phyloP scores from a whole-genome alignment of 352 stramenopile species.

The Phytophthora nicotianae region DNA sequence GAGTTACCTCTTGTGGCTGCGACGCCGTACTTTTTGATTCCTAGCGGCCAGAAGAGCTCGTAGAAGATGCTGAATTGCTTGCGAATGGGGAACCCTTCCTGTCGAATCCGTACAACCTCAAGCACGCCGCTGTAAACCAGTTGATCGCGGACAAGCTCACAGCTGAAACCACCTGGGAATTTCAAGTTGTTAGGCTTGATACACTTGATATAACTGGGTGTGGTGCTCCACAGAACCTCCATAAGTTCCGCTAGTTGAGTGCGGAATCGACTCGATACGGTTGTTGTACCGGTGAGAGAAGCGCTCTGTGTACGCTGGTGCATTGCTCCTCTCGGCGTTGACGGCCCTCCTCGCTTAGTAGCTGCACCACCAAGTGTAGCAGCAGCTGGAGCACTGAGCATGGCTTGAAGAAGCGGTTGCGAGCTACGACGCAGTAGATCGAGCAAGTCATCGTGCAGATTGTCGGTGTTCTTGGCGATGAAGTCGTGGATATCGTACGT shows the following conservation, averaged over 20 bases:
- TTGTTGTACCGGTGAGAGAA: constrained; percentile 66
- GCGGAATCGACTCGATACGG: constrained; percentile 73
- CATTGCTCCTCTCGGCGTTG: constrained; percentile 18
- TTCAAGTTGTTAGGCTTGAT: constrained; percentile 96
- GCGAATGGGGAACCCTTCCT: constrained; percentile 91
- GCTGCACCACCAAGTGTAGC: constrained; percentile 20
- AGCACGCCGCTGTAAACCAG: constrained; percentile 93
- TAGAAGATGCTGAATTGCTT: constrained; percentile 81
- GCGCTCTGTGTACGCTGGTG: constrained; percentile 49
- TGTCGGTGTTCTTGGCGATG: constrained; percentile 90
- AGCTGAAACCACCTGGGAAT: constrained; percentile 89
- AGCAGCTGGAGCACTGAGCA: constrained; percentile 44
- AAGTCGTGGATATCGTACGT: constrained; percentile 86
- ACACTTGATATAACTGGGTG: constrained; percentile 94
- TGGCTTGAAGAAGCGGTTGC: constrained; percentile 65
- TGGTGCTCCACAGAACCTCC: constrained; percentile 84
- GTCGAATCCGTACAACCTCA: constrained; percentile 92
- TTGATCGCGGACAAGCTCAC: constrained; percentile 89
- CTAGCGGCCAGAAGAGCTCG: constrained; percentile 68
- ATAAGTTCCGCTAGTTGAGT: constrained; percentile 85
- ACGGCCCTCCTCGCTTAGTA: constrained; percentile 31
- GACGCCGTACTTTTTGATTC: constrained; percentile 31
- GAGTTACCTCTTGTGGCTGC: constrained; percentile 29
- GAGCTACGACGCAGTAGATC: constrained; percentile 73
- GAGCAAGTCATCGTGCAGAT: constrained; percentile 87